Evolutionary conservation across 2,329 filamentous ascomycete species (phyloP).

Genomic region (Sporothrix humicola): DNA sequence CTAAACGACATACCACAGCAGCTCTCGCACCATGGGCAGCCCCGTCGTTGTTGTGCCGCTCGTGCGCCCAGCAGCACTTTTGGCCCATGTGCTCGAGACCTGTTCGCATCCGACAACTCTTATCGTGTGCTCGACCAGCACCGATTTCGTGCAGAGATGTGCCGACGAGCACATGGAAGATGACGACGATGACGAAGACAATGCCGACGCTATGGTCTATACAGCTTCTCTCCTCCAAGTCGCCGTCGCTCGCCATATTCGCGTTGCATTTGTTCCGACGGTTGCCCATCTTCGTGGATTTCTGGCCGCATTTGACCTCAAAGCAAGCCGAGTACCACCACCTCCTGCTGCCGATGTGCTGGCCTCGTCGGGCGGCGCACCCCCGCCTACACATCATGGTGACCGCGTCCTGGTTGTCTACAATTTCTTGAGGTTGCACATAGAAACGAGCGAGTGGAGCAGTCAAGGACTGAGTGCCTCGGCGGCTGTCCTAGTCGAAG

Average conservation of each 20-base stretch:
- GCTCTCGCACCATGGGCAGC: slow-evolving; percentile 21
- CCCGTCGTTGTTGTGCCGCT: slow-evolving; percentile 58
- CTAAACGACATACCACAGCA: not conserved
- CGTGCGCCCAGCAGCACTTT: slow-evolving; percentile 63
- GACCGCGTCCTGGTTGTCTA: slow-evolving; percentile 60
- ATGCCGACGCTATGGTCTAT: slow-evolving; percentile 51
- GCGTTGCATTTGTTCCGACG: slow-evolving; percentile 74
- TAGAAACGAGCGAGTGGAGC: slow-evolving; percentile 73
- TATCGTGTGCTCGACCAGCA: slow-evolving; percentile 70
- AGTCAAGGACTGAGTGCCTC: slow-evolving; percentile 72
- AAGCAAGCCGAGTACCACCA: slow-evolving; percentile 46
- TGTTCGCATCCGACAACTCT: slow-evolving; percentile 67
- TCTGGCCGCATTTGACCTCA: slow-evolving; percentile 61
- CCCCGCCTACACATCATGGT: not conserved
- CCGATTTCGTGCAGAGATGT: slow-evolving; percentile 68
- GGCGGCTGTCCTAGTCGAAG: slow-evolving; percentile 67
- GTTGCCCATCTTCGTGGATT: slow-evolving; percentile 79
- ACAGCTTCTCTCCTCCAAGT: slow-evolving; percentile 71
- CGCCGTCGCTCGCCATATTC: slow-evolving; percentile 70
- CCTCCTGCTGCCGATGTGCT: slow-evolving; percentile 44
- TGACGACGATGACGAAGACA: slow-evolving; percentile 23
- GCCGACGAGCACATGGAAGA: slow-evolving; percentile 43
- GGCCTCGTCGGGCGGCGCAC: not conserved
- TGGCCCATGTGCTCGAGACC: slow-evolving; percentile 66
- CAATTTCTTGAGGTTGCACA: slow-evolving; percentile 69